A percentile compares a stretch with the other conserved stretches of the same genome.
These are phyloP conservation scores for Eurotiales sp. DNA, from an alignment of 2,329 filamentous ascomycete genomes.

Conservation along the genomic window DNA sequence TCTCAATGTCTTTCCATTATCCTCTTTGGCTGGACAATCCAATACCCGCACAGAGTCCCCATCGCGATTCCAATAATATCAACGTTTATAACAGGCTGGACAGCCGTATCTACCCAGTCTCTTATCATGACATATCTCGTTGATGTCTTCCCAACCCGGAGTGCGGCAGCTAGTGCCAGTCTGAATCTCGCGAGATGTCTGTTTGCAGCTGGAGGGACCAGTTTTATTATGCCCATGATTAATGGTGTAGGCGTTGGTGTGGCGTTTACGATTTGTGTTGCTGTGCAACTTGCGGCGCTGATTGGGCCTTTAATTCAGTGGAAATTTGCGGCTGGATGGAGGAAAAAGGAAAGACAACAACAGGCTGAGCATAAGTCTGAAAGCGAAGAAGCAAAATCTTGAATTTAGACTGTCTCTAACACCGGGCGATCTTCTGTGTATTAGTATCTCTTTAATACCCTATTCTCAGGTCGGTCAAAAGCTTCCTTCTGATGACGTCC, in stretches of 20 bases:
- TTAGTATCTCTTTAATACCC: too few species aligned
- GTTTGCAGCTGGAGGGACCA: conserved; percentile 51
- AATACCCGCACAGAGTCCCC: conserved; percentile 40
- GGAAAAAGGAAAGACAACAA: conserved; percentile 18
- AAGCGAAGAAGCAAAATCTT: too few species aligned
- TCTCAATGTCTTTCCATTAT: conserved; percentile 47
- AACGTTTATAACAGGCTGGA: conserved; percentile 53
- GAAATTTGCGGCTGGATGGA: conserved; percentile 38
- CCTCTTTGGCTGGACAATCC: conserved; percentile 53
- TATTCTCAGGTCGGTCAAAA: too few species aligned
- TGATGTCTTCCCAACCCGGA: conserved; percentile 49
- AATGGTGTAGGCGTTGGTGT: conserved; percentile 44
- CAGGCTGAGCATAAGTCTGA: background rate
- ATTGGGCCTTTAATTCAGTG: conserved; percentile 45
- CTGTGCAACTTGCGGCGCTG: conserved; percentile 45
- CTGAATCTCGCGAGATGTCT: conserved; percentile 53
- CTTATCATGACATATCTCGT: conserved; percentile 52
- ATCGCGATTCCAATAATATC: conserved; percentile 50
- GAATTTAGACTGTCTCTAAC: too few species aligned
- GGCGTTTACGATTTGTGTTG: conserved; percentile 47
- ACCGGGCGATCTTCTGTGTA: too few species aligned
- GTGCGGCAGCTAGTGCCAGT: conserved; percentile 51
- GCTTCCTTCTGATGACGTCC: too few species aligned
- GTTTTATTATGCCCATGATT: conserved; percentile 50
- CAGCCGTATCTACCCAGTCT: conserved; percentile 48